phyloP scores from a whole-genome alignment of 305 asterid species.

The Fraxinus xanthoxyloides region DNA sequence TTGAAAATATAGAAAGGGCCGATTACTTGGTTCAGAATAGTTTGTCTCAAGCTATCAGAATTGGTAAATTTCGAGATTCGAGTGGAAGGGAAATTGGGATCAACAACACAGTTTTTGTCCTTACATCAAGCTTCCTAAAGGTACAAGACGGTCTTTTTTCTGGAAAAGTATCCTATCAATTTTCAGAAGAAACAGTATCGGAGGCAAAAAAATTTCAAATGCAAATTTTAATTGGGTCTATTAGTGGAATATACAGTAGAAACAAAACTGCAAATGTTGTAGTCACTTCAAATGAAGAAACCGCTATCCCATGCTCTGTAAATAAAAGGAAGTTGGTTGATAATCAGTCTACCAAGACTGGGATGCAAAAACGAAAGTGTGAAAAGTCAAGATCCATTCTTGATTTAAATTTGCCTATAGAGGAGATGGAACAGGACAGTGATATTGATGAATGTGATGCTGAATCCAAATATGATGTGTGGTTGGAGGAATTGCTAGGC shows the following conservation, averaged over 20 bases:
- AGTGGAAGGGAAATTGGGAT: slow-evolving; percentile 59
- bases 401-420: slow-evolving; percentile 78
- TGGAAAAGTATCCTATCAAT: slow-evolving; percentile 32
- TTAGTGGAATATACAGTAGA: slow-evolving; percentile 22
- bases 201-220: slow-evolving; percentile 59
- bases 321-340: slow-evolving; percentile 56
- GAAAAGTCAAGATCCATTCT: slow-evolving; percentile 42
- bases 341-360: slow-evolving; percentile 18
- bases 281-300: slow-evolving; percentile 26
- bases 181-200: slow-evolving; percentile 61
- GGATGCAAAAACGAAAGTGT: slow-evolving; percentile 37
- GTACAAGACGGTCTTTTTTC: slow-evolving; percentile 27
- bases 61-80: slow-evolving; percentile 73
- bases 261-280: slow-evolving; percentile 28
- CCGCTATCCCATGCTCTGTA: slow-evolving; percentile 15
- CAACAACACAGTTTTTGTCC: slow-evolving; percentile 55
- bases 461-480: slow-evolving; percentile 40
- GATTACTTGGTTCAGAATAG: slow-evolving; percentile 63
- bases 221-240: slow-evolving; percentile 46
- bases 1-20: slow-evolving; percentile 76
- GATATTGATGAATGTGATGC: slow-evolving; percentile 29
- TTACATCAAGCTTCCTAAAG: slow-evolving; percentile 42
- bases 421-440: slow-evolving; percentile 43
- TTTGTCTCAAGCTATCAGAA: slow-evolving; percentile 62
- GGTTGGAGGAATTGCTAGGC: slow-evolving; percentile 63